Percentiles rank a stretch among this genome's conserved stretches.
Evolutionary conservation across 352 stramenopile genomes (phyloP).

Genomic region (Thalassiosira oceanica): DNA sequence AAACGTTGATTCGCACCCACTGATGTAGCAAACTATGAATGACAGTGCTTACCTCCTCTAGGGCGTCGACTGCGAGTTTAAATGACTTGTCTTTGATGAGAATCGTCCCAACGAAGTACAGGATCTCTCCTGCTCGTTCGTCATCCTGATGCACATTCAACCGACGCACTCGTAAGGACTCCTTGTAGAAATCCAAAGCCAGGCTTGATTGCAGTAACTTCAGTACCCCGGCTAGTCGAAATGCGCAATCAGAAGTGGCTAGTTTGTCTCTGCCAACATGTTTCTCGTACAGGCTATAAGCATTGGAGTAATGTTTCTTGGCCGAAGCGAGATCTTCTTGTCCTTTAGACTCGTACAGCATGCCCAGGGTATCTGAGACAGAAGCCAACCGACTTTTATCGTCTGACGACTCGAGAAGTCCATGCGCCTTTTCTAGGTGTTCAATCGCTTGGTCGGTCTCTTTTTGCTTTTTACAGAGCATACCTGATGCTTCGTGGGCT

Average conservation of each 20-base stretch:
- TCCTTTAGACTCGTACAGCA: conserved; percentile 35
- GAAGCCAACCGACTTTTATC: conserved; percentile 28
- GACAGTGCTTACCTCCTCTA: conserved; percentile 40
- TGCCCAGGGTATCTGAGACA: conserved; percentile 50
- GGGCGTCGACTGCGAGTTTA: conserved; percentile 30
- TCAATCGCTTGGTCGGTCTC: conserved; percentile 38
- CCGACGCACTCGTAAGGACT: conserved; percentile 45
- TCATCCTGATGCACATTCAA: conserved; percentile 39
- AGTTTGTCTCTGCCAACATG: conserved; percentile 43
- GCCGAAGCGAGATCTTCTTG: conserved; percentile 25
- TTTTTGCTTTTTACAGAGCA: conserved; percentile 38
- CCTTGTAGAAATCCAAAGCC: conserved; percentile 49
- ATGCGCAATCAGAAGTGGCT: conserved; percentile 46
- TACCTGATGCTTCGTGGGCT: conserved; percentile 39
- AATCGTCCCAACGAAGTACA: conserved; percentile 41
- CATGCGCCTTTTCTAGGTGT: conserved; percentile 39
- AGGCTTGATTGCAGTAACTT: conserved; percentile 38
- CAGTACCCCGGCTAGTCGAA: conserved; percentile 38
- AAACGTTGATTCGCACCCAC: conserved; percentile 1
- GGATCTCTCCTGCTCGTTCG: conserved; percentile 32
- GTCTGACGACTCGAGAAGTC: conserved; percentile 37
- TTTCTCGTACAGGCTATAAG: conserved; percentile 54
- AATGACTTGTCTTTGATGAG: conserved; percentile 14
- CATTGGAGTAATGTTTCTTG: conserved; percentile 49
- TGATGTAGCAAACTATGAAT: not conserved